Conservation (phyloP, 2,329 filamentous ascomycete genomes). For the Fusarium odoratissimum region DNA sequence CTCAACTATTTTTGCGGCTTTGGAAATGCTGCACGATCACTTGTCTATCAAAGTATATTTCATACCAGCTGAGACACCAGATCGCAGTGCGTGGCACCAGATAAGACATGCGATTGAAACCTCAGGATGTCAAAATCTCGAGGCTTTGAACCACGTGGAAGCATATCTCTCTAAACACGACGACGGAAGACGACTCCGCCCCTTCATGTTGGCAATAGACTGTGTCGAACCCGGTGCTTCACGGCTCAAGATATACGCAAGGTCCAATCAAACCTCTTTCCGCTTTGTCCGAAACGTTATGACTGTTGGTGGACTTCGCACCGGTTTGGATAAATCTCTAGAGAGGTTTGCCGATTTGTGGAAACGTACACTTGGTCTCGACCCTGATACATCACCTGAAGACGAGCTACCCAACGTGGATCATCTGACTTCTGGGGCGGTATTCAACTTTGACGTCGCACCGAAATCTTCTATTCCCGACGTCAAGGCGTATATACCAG, state of each 20-base stretch:
- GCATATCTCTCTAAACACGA: not conserved
- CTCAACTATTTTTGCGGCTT: not conserved
- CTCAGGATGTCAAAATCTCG: not conserved
- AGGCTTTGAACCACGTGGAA: not conserved
- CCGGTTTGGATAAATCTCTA: not conserved
- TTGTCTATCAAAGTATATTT: not conserved
- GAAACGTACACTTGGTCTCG: not conserved
- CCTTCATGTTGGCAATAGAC: conserved; percentile 8
- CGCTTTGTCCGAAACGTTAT: not conserved
- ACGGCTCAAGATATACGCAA: not conserved
- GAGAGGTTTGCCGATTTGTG: not conserved
- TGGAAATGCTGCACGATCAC: not conserved
- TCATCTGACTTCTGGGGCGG: not conserved
- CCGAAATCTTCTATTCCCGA: not conserved
- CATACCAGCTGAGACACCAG: not conserved
- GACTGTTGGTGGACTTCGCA: not conserved
- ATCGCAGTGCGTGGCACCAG: not conserved
- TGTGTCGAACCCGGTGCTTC: not conserved
- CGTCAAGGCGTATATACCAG: conserved; percentile 2
- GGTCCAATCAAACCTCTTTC: not conserved
- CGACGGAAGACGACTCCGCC: not conserved
- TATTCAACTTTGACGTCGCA: not conserved
- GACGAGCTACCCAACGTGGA: not conserved
- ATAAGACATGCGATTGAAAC: not conserved
- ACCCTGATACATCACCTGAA: not conserved